Conservation (phyloP, 352 stramenopile genomes). For the Pythium aristosporum region DNA sequence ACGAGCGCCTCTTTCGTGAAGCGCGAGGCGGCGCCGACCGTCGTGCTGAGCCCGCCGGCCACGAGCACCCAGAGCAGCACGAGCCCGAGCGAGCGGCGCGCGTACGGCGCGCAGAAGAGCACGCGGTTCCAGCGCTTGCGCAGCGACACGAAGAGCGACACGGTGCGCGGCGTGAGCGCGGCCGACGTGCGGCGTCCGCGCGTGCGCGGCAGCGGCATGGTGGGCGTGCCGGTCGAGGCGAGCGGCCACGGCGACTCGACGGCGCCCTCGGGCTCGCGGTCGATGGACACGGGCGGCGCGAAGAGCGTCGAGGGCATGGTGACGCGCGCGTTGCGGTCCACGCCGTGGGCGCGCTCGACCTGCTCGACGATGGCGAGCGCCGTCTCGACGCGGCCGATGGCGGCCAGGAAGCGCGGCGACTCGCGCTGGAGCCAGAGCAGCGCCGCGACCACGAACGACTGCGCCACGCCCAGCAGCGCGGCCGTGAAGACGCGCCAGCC, state of each 20-base stretch:
- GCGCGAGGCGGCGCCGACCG: slow-evolving; percentile 7
- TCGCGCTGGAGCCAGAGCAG: slow-evolving; percentile 43
- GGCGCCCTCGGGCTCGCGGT: background rate
- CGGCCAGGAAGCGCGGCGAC: slow-evolving; percentile 70
- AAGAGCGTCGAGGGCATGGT: slow-evolving; percentile 63
- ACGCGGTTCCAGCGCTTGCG: slow-evolving; percentile 36
- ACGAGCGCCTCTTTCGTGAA: slow-evolving; percentile 2
- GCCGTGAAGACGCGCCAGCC: slow-evolving; percentile 27
- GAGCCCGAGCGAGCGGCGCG: slow-evolving; percentile 31
- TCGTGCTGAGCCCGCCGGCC: slow-evolving; percentile 14
- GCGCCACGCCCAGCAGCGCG: slow-evolving; percentile 30
- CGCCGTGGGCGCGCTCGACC: slow-evolving; percentile 63
- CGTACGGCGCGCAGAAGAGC: slow-evolving; percentile 42
- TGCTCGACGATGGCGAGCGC: slow-evolving; percentile 47
- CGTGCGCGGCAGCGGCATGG: background rate
- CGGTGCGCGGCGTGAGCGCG: slow-evolving; percentile 30
- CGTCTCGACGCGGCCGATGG: slow-evolving; percentile 54
- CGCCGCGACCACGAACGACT: slow-evolving; percentile 26
- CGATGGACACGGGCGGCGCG: slow-evolving; percentile 31
- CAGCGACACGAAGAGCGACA: slow-evolving; percentile 41
- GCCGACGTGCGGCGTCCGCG: slow-evolving; percentile 26
- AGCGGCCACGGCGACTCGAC: slow-evolving; percentile 13
- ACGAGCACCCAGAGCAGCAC: slow-evolving; percentile 42
- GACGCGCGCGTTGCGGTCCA: slow-evolving; percentile 48
- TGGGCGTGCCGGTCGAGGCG: background rate